Percentiles rank a stretch among this genome's conserved stretches.
Evolutionary conservation across 768 basidiomycete species (phyloP).

Genomic region (Lentinula boryana): DNA sequence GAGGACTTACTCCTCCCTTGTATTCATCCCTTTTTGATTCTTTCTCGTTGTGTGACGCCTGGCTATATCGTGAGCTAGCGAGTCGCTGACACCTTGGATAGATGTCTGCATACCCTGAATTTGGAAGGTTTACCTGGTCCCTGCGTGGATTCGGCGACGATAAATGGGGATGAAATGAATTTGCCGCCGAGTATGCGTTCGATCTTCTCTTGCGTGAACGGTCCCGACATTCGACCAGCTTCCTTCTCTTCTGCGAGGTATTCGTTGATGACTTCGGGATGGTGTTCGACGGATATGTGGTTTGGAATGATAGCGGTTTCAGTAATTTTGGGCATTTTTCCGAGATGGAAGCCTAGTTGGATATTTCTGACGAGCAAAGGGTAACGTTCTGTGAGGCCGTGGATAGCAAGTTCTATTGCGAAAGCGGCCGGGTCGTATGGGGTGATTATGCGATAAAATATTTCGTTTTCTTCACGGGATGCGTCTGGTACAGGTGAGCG

Average conservation of each 20-base stretch:
- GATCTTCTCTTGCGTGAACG: neutral
- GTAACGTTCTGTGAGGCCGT: conserved; percentile 17
- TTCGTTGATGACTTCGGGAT: neutral
- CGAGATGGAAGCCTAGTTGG: conserved; percentile 24
- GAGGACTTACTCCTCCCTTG: too few relatives aligned
- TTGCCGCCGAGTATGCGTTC: conserved; percentile 6
- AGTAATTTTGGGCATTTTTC: conserved; percentile 18
- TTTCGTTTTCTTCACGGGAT: conserved; percentile 4
- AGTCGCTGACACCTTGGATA: too few relatives aligned
- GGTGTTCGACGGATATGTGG: neutral
- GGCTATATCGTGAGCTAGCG: too few relatives aligned
- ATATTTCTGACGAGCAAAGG: conserved; percentile 24
- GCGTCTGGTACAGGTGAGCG: conserved; percentile 7
- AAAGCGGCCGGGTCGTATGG: conserved; percentile 28
- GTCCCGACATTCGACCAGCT: too few relatives aligned
- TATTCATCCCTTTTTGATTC: too few relatives aligned
- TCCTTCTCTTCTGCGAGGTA: neutral
- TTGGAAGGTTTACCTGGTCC: conserved; percentile 4
- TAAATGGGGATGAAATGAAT: conserved; percentile 2
- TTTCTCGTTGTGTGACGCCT: too few relatives aligned
- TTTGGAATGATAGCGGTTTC: too few relatives aligned
- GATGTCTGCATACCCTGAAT: conserved; percentile 8
- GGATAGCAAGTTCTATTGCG: conserved; percentile 13
- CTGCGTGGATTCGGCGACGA: conserved; percentile 2
- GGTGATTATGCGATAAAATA: conserved; percentile 19